Base-by-base conservation (phyloP, 2,329 filamentous ascomycete genomes). In the Fusarium cyanostomum region DNA sequence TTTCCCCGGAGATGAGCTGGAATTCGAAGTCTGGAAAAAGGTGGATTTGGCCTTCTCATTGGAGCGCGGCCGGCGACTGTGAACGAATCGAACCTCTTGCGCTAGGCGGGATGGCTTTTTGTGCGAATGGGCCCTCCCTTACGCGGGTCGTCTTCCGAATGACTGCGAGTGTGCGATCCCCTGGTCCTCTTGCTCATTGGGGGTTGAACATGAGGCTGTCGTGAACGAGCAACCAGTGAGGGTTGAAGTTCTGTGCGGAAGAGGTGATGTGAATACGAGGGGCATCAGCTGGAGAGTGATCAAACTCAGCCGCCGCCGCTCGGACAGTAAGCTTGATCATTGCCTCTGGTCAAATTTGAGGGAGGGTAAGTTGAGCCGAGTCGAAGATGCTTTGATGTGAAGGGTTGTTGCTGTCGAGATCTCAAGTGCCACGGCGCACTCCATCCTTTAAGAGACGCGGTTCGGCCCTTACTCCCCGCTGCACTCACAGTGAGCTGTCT, bases 61-160 rank as follows among this genome's bases (percentile, higher is more conserved):
- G 54, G 72, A 67, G 56, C 62, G 49, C 42, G 37, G 45, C 56
- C 35, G 49, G 54, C 30, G 51, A 51, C 33, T 59, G 64, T 63
- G 55, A 66, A 58, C 68, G 68, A 71, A 71, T 71, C 68, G 68
- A 65, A 48, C 42, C 37, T 48, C 43, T 52, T 63, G 53, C 68
- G 64, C 68, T 71, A 71, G 65, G 49, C 52, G 45, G 21, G 27
- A 69, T 67, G 66, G 66, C 61, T 66, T 67, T 69, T 43, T 48
- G 52, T 52, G 39, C 35, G 45, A 56, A 63, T 59, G 46, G 59
- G 35, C 46, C 48, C 41, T 51, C 42, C 35, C 45, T 62, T 51
- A 31, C 44, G 44, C 58, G 44, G 56, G 44, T 62, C 44, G 51
- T 50, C 34, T 45, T 48, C 56, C 61, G 56, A 53, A 59, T 59